These are phyloP conservation scores for Nemania diffusa DNA, from an alignment of 2,329 filamentous ascomycete genomes.

Conservation along the genomic window DNA sequence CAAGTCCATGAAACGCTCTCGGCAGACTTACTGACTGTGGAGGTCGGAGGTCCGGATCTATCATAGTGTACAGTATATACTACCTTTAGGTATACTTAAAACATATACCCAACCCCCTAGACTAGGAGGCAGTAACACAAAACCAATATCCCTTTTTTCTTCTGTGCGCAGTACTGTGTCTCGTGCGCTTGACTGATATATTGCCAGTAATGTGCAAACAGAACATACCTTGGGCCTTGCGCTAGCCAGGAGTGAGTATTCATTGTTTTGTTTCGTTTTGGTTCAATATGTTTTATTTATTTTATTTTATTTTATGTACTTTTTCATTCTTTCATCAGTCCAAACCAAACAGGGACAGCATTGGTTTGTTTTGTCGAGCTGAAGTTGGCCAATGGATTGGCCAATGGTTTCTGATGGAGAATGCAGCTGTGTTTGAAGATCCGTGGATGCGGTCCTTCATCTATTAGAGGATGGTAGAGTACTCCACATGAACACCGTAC, in stretches of 20 bases:
- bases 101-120: constrained; percentile 9
- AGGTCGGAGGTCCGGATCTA: constrained; percentile 27
- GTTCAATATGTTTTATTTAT: constrained; percentile 11
- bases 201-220: constrained; percentile 35
- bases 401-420: constrained; percentile 8
- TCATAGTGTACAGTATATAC: background rate
- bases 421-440: constrained; percentile 29
- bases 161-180: constrained; percentile 35
- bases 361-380: constrained; percentile 30
- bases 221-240: constrained; percentile 13
- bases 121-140: constrained; percentile 37
- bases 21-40: constrained; percentile 32
- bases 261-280: background rate
- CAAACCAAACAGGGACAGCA: constrained; percentile 4
- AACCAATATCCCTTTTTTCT: constrained; percentile 37
- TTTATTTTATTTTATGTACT: too few species aligned
- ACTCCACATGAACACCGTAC: constrained; percentile 27
- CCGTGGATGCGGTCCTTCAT: constrained; percentile 32
- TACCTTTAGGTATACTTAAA: background rate
- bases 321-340: background rate
- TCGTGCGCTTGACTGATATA: constrained; percentile 36
- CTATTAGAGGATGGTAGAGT: constrained; percentile 15
- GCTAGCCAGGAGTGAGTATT: constrained; percentile 12
- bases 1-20: constrained; percentile 28
- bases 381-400: constrained; percentile 19